Base-by-base conservation (phyloP, 257 asterid species). In the Solanum tacnaense region DNA sequence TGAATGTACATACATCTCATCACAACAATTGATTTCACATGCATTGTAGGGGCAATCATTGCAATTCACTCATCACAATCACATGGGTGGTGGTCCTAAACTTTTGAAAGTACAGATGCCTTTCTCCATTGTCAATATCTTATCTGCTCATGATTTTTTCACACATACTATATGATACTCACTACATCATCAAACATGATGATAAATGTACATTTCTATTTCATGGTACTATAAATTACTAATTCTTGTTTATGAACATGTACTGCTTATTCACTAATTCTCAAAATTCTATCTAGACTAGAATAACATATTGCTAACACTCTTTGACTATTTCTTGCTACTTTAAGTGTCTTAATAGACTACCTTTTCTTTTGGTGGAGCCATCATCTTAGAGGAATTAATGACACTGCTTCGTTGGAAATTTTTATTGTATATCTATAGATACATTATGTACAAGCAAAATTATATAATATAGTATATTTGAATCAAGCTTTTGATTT, bases 61-160 rank as follows among this genome's bases (percentile, higher is more conserved):
- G 84, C 12, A 29, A 44, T 79, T 79, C 85, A 44, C 67, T 79
- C 85, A 46, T 81, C 68, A 46, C 15, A 81, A 46, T 46, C 85
- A 81, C 85, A 46, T 81, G 85, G 85, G 85, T 46, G 85, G 68
- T 81, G 85, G 68, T 52, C 85, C 85, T 27, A 46, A 81, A n/a
- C 34, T n/a, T 25, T 29, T 27, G 68, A 29, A 81, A 81, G 85
- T 81, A 81, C 41, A 46, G 9, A 46, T n/a, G n/a, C n/a, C n/a
- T 81, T 46, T 81, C 41, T 81, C 18, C 29, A 16, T 81, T 81
- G 65, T 12, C 85, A 6, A 31, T 49, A 46, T 46, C 85, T 81
- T 18, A 81, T 81, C 68, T 79, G 9, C 67, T 16, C 16, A 79
- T 44, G 34, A 44, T 79, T 44, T 27, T 78, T 32, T 25, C 74